A percentile compares a stretch with the other conserved stretches of the same genome.
Conservation (phyloP, 2,329 filamentous ascomycete species). For the Penicillium polonicum region DNA sequence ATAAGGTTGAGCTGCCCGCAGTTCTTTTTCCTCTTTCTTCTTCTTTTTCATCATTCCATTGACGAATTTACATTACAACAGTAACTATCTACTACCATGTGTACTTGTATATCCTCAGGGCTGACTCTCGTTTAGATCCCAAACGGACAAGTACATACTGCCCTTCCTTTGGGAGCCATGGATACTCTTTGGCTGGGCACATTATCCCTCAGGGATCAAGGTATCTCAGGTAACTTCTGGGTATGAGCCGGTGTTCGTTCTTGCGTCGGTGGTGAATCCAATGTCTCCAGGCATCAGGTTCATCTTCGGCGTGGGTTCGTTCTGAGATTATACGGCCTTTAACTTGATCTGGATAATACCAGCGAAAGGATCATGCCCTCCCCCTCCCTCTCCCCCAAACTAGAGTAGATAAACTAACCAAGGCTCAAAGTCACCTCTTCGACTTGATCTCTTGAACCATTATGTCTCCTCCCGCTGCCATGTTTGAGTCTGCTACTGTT, state of each 20-base stretch:
- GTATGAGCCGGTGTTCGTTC: slow-evolving; percentile 67
- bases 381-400: slow-evolving; percentile 41
- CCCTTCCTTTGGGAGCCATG: slow-evolving; percentile 38
- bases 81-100: slow-evolving; percentile 19
- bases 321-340: slow-evolving; percentile 81
- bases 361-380: slow-evolving; percentile 98
- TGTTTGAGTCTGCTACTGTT: slow-evolving; percentile 51
- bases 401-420: slow-evolving; percentile 44
- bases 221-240: slow-evolving; percentile 50
- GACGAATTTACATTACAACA: slow-evolving; percentile 10
- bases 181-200: slow-evolving; percentile 39
- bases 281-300: slow-evolving; percentile 4
- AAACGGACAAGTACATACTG: slow-evolving; percentile 24
- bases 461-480: slow-evolving; percentile 78
- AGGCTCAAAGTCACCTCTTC: slow-evolving; percentile 22
- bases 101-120: background rate
- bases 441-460: slow-evolving; percentile 42
- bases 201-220: slow-evolving; percentile 46
- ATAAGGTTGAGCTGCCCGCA: slow-evolving; percentile 25
- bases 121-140: slow-evolving; percentile 19
- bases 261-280: slow-evolving; percentile 27
- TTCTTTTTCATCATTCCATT: slow-evolving; percentile 8
- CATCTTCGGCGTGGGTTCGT: slow-evolving; percentile 32
- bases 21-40: slow-evolving; percentile 7
- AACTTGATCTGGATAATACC: slow-evolving; percentile 99